Conservation (phyloP, 2,329 filamentous ascomycete genomes). For the Cladosporium oxysporum region DNA sequence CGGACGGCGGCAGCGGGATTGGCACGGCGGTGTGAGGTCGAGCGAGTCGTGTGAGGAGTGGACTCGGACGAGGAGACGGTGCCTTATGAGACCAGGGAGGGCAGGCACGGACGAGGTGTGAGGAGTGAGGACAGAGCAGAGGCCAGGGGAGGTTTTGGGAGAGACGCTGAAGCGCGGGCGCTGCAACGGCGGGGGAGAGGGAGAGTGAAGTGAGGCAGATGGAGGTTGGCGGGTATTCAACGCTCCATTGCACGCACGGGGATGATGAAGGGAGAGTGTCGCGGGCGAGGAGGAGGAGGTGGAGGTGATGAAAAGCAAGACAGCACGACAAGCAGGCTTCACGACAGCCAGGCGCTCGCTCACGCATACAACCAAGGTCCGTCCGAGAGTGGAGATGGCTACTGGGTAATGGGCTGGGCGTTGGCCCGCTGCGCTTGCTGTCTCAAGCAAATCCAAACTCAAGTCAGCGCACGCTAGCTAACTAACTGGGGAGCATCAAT, state of each 20-base stretch:
- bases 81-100: constrained; percentile 16
- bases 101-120: constrained; percentile 19
- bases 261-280: constrained; percentile 17
- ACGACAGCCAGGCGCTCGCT: constrained; percentile 4
- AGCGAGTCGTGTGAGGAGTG: constrained; percentile 24
- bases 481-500: background rate
- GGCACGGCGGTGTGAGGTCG: constrained; percentile 20
- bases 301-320: constrained; percentile 17
- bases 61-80: constrained; percentile 24
- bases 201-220: constrained; percentile 15
- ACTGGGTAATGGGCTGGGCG: constrained; percentile 17
- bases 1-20: constrained; percentile 22
- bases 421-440: background rate
- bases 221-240: constrained; percentile 17
- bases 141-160: constrained; percentile 14
- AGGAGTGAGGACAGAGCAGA: constrained; percentile 9
- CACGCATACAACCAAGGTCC: background rate
- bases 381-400: constrained; percentile 17
- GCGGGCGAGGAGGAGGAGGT: background rate
- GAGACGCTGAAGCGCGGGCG: constrained; percentile 1
- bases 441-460: constrained; percentile 9
- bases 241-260: constrained; percentile 20
- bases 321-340: constrained; percentile 17
- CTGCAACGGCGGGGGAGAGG: constrained; percentile 1
- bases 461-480: constrained; percentile 11